Conservation (phyloP, 2,329 filamentous ascomycete species). For the Fusarium drepaniforme region DNA sequence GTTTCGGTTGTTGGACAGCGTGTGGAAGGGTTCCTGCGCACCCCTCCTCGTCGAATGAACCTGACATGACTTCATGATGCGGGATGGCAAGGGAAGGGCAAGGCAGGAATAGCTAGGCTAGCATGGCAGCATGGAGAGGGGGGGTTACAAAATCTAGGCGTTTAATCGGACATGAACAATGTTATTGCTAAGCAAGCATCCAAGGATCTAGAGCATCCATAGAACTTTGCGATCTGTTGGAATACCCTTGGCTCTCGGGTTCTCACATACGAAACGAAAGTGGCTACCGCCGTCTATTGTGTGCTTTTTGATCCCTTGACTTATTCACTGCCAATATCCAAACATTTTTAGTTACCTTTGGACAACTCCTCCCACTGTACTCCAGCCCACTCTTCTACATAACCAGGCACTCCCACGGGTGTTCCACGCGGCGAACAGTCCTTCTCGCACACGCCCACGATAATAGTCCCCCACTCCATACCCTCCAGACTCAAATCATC, state of each 20-base stretch:
- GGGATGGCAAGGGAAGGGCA: constrained; percentile 34
- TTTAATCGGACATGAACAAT: constrained; percentile 54
- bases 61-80: constrained; percentile 47
- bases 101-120: constrained; percentile 16
- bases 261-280: constrained; percentile 17
- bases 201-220: constrained; percentile 47
- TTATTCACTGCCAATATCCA: constrained; percentile 1
- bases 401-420: constrained; percentile 74
- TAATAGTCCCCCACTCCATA: constrained; percentile 98
- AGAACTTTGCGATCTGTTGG: constrained; percentile 46
- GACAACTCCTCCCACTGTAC: constrained; percentile 94
- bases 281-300: constrained; percentile 7
- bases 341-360: constrained; percentile 49
- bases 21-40: constrained; percentile 33
- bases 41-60: constrained; percentile 35
- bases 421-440: constrained; percentile 78
- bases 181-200: constrained; percentile 51
- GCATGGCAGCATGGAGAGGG: constrained; percentile 48
- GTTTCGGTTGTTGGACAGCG: constrained; percentile 18
- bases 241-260: constrained; percentile 27
- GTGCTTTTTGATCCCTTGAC: constrained; percentile 19
- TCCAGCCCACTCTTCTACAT: constrained; percentile 95
- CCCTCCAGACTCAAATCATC: constrained; percentile 80
- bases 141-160: constrained; percentile 50
- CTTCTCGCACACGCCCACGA: constrained; percentile 84